These are phyloP conservation scores for Naumovozyma baii DNA, from an alignment of 805 yeast genomes.

Conservation along the genomic window DNA sequence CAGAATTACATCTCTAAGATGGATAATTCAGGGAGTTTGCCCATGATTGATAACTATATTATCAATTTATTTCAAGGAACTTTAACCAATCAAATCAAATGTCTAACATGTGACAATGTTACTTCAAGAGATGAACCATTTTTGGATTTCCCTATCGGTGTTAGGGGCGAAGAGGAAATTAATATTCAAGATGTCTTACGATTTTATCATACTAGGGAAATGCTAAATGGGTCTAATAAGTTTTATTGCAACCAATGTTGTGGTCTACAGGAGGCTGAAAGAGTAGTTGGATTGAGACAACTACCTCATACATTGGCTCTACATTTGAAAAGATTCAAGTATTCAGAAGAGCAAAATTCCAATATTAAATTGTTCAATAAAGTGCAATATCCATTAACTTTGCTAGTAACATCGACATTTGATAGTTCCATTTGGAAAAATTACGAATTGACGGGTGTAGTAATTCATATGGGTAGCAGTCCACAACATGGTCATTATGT, in stretches of 20 bases:
- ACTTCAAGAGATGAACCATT: conserved; percentile 79
- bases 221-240: conserved; percentile 77
- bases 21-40: no score
- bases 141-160: conserved; percentile 76
- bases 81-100: conserved; percentile 77
- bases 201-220: conserved; percentile 69
- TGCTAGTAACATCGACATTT: conserved; percentile 51
- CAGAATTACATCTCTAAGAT: neutral
- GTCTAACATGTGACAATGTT: conserved; percentile 77
- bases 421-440: conserved; percentile 38
- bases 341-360: conserved; percentile 69
- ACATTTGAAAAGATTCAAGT: conserved; percentile 87
- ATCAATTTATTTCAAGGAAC: conserved; percentile 75
- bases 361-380: conserved; percentile 82
- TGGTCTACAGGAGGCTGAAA: conserved; percentile 88
- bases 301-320: conserved; percentile 73
- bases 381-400: conserved; percentile 65
- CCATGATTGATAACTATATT: conserved; percentile 37
- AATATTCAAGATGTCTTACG: conserved; percentile 41
- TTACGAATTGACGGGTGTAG: conserved; percentile 77
- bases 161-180: conserved; percentile 65
- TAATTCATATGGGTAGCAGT: conserved; percentile 94
- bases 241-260: conserved; percentile 88
- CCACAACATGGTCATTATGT: conserved; percentile 98
- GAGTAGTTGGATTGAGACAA: conserved; percentile 68